Evolutionary conservation across 192 early-diverging fungal species (phyloP).

Genomic region (Lunasporangiospora selenospora): DNA sequence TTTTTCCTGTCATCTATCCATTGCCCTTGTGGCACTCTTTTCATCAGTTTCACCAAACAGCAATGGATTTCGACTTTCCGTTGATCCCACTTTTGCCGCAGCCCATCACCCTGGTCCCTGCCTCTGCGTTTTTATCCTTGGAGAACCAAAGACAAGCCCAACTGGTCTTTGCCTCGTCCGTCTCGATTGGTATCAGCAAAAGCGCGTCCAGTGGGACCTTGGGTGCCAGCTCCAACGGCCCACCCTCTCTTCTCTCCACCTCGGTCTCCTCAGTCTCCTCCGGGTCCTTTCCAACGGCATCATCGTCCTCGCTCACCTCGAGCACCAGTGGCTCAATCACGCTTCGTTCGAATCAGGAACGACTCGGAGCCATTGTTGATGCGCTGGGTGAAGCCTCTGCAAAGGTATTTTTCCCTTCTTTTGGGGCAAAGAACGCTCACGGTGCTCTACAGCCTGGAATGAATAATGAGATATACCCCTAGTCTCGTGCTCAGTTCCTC

Average conservation of each 20-base stretch:
- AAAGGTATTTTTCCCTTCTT: conserved; percentile 19
- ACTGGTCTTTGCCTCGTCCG: conserved; percentile 23
- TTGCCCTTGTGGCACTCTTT: too few relatives aligned
- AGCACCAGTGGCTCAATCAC: not conserved
- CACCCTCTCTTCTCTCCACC: conserved; percentile 6
- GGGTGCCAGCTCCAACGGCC: conserved; percentile 1
- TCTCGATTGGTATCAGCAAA: conserved; percentile 4
- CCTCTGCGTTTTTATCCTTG: conserved; percentile 34
- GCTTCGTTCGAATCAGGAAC: conserved; percentile 26
- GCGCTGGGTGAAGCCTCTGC: conserved; percentile 49
- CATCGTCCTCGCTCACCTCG: not conserved
- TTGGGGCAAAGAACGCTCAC: not conserved
- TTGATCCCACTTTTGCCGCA: conserved; percentile 33
- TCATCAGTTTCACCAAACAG: not conserved
- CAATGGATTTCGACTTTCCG: conserved; percentile 48
- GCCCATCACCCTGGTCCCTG: conserved; percentile 44
- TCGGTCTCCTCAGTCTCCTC: not conserved
- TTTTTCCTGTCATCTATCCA: too few relatives aligned
- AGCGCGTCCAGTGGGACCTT: not conserved
- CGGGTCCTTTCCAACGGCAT: not conserved
- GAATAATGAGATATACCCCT: too few relatives aligned
- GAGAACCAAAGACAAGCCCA: conserved; percentile 28
- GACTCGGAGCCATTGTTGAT: conserved; percentile 44
- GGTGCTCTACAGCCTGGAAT: too few relatives aligned
- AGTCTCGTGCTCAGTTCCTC: too few relatives aligned